Evolutionary conservation across 2,329 filamentous ascomycete genomes (phyloP).

Genomic region (Periconia sp.): DNA sequence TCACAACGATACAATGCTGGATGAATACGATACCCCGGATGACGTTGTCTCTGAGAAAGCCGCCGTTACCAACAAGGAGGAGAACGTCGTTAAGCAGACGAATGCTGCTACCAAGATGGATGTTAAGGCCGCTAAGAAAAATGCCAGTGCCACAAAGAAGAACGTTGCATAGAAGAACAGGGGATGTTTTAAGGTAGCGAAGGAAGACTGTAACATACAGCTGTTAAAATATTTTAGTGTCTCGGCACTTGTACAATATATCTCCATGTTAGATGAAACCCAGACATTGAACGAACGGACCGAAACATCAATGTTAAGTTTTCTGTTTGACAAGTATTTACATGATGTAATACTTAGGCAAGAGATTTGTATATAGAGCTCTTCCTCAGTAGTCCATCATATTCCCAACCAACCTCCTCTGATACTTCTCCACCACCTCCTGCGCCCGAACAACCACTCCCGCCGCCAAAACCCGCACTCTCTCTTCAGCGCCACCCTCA

Average conservation of each 20-base stretch:
- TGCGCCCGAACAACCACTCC: constrained; percentile 75
- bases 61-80: not conserved
- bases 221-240: not conserved
- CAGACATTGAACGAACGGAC: too few relatives aligned
- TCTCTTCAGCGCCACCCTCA: constrained; percentile 66
- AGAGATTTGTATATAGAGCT: too few relatives aligned
- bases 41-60: not conserved
- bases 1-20: not conserved
- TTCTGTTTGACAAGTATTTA: too few relatives aligned
- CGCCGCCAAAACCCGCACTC: constrained; percentile 76
- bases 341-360: too few relatives aligned
- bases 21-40: not conserved
- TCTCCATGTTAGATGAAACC: too few relatives aligned
- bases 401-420: constrained; percentile 74
- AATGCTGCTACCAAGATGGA: not conserved
- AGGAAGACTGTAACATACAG: not conserved
- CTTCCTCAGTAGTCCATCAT: constrained; percentile 46
- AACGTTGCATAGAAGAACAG: not conserved
- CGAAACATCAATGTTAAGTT: too few relatives aligned
- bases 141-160: not conserved
- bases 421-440: constrained; percentile 81
- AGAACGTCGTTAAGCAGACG: not conserved
- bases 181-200: too few relatives aligned
- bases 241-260: too few relatives aligned
- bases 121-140: not conserved